A percentile compares a stretch with the other conserved stretches of the same genome.
These are phyloP conservation scores for Chytriomyces sp. DNA, from an alignment of 192 early-diverging fungal species.

Conservation along the genomic window DNA sequence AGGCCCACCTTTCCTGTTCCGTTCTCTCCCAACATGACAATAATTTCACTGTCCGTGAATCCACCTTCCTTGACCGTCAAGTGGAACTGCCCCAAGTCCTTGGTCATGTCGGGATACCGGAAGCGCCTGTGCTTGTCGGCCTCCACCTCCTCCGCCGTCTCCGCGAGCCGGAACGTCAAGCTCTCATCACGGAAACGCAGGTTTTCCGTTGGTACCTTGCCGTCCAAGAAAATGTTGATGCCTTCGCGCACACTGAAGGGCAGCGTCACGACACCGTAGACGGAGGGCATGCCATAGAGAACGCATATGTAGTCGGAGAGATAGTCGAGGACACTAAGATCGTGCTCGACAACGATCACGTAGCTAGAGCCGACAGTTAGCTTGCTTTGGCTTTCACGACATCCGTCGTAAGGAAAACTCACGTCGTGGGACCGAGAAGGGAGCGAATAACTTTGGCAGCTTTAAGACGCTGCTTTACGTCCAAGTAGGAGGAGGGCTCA, in stretches of 20 bases:
- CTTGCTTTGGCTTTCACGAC: too few relatives aligned
- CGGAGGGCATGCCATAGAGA: conserved; percentile 94
- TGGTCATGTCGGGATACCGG: conserved; percentile 87
- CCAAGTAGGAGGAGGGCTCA: conserved; percentile 96
- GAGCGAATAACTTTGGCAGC: conserved; percentile 90
- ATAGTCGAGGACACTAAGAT: conserved; percentile 97
- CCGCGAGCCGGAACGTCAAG: conserved; percentile 90
- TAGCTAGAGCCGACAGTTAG: conserved; percentile 55
- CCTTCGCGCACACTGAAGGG: conserved; percentile 97
- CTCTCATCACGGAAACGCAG: conserved; percentile 97
- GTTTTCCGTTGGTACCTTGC: conserved; percentile 97
- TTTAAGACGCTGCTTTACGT: conserved; percentile 99
- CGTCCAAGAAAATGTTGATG: conserved; percentile 98
- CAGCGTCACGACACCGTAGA: conserved; percentile 96
- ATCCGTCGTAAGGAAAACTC: neutral
- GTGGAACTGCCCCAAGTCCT: conserved; percentile 82
- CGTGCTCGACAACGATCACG: conserved; percentile 98
- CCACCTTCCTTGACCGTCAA: conserved; percentile 75
- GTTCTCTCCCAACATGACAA: conserved; percentile 98
- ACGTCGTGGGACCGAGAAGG: conserved; percentile 65
- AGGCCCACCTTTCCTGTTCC: conserved; percentile 85
- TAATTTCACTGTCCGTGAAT: conserved; percentile 96
- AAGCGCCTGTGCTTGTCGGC: conserved; percentile 72
- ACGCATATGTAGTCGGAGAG: conserved; percentile 98
- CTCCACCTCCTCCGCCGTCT: conserved; percentile 77